Base-by-base conservation (phyloP, 2,329 filamentous ascomycete species). In the Verticillium tricorpus region DNA sequence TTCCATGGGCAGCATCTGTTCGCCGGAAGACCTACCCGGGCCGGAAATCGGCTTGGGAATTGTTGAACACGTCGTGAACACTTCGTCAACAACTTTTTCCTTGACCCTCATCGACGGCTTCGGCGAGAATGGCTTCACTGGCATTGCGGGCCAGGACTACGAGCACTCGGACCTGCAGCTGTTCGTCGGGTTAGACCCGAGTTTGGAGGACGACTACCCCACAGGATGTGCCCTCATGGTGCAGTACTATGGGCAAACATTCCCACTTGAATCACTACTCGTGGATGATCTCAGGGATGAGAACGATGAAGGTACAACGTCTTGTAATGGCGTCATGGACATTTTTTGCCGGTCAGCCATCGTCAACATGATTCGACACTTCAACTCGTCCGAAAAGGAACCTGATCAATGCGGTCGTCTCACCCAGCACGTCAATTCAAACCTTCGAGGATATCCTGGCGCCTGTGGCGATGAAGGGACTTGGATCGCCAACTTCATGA, bases 31-130 rank as follows among this genome's bases (percentile, higher is more conserved):
- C 56, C 11, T n/a, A 5, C 34, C 60, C 5, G 60, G 60, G 5
- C 60, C 60, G 3, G 19, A 54, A 15, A 3, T 32, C 19, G 60
- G 60, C 7, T 25, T 61, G 17, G 60, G 60, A 1, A 58, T 61
- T 19, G 60, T 45, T 25, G 28, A 56, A 5, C 15, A 61, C 4
- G 60, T 17, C 19, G 35, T 61, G 55, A 61, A 34, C 45, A 22
- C 50, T 9, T 34, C 19, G 3, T 45, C 34, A 8, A n/a, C 45
- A 2, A 50, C 14, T 12, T 31, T 62, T 1, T 62, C 58, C 11
- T 19, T 62, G 4, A 62, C 58, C 2, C 58, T 62, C 14, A 60
- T 54, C 35, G 61, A 62, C 40, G 15, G 76, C 74, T 62, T 73
- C 69, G 31, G 73, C 71, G 8, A 71, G 60, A 19, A 61, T 32